Conservation (phyloP, 2,329 filamentous ascomycete species). For the Stagonosporopsis tanaceti region DNA sequence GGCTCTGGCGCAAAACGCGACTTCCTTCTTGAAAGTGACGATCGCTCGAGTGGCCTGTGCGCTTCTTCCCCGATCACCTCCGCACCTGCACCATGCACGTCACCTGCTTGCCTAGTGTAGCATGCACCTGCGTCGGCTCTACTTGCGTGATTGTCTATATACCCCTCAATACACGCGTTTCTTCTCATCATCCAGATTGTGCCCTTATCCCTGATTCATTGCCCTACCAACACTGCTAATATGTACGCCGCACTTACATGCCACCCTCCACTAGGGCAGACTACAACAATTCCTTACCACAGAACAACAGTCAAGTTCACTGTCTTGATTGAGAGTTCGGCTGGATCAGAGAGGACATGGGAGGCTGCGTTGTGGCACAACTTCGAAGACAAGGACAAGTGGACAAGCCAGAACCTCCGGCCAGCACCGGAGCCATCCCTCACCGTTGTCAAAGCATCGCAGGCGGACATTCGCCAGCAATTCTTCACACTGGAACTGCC, state of each 20-base stretch:
- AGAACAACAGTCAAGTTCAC: slow-evolving; percentile 63
- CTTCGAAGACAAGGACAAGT: slow-evolving; percentile 64
- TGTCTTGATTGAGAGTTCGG: slow-evolving; percentile 73
- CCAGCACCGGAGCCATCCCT: slow-evolving; percentile 38
- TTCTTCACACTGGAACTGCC: slow-evolving; percentile 65
- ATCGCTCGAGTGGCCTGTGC: slow-evolving; percentile 9
- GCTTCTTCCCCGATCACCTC: slow-evolving; percentile 34
- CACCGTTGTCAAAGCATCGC: slow-evolving; percentile 31
- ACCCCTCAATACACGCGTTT: slow-evolving; percentile 2
- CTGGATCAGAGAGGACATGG: slow-evolving; percentile 66
- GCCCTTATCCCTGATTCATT: not conserved
- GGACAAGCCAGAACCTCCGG: slow-evolving; percentile 65
- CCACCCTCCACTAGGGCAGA: slow-evolving; percentile 78
- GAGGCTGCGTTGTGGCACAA: slow-evolving; percentile 81
- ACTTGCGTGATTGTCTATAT: slow-evolving; percentile 2
- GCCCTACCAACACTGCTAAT: slow-evolving; percentile 7
- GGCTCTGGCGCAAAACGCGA: slow-evolving; percentile 19
- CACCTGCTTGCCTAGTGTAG: slow-evolving; percentile 29
- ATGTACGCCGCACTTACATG: slow-evolving; percentile 65
- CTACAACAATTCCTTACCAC: slow-evolving; percentile 65
- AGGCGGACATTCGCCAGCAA: slow-evolving; percentile 42
- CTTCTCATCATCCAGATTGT: not conserved
- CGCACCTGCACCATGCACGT: slow-evolving; percentile 27
- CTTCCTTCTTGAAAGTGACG: slow-evolving; percentile 11
- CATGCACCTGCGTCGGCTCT: slow-evolving; percentile 15